A percentile compares a stretch with the other conserved stretches of the same genome.
Evolutionary conservation across 1,139 yeast genomes (phyloP).

Genomic region (Hansenula sp.): DNA sequence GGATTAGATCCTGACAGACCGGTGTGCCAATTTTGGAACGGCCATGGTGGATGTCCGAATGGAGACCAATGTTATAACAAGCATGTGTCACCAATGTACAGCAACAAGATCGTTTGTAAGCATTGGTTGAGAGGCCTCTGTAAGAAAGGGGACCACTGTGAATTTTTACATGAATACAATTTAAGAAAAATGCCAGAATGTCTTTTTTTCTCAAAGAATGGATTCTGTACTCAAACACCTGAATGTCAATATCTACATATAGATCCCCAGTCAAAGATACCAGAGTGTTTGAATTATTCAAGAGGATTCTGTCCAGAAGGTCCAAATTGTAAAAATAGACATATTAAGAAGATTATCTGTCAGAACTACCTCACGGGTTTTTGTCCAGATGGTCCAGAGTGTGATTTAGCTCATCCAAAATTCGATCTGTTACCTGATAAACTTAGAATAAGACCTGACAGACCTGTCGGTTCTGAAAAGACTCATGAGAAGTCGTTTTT

Average conservation of each 20-base stretch:
- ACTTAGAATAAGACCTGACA: conserved; percentile 48
- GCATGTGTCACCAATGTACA: conserved; percentile 78
- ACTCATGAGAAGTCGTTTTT: conserved; percentile 15
- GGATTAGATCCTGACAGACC: conserved; percentile 91
- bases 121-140: conserved; percentile 98
- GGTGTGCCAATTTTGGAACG: conserved; percentile 70
- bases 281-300: conserved; percentile 80
- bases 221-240: conserved; percentile 90
- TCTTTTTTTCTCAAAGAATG: conserved; percentile 79
- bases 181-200: conserved; percentile 97
- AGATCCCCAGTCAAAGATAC: conserved; percentile 83
- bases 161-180: conserved; percentile 92
- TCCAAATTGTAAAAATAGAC: conserved; percentile 80
- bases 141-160: conserved; percentile 95
- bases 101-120: conserved; percentile 89
- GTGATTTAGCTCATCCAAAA: conserved; percentile 57
- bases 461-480: conserved; percentile 15
- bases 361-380: conserved; percentile 87
- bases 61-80: conserved; percentile 84
- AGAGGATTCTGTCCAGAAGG: conserved; percentile 94
- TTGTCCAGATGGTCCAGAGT: conserved; percentile 73
- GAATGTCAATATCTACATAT: conserved; percentile 92
- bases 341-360: conserved; percentile 73
- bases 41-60: conserved; percentile 76
- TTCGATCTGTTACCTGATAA: conserved; percentile 45